Percentiles rank a stretch among this genome's conserved stretches.
These are phyloP conservation scores for Neocallimastix lanati DNA, from an alignment of 192 early-diverging fungal genomes.

Conservation along the genomic window DNA sequence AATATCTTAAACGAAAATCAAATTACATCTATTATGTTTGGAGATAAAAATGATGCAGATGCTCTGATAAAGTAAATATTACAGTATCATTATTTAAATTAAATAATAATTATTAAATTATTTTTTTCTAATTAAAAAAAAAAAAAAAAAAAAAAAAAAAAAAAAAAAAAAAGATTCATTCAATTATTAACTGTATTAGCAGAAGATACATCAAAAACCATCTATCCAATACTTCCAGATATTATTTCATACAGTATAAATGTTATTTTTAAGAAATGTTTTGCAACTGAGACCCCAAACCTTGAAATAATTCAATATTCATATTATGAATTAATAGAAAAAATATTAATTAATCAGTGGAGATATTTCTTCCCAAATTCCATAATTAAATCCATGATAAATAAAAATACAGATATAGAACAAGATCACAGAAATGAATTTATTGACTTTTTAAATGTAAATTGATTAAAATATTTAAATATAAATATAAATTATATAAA, in stretches of 20 bases:
- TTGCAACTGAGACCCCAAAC: not conserved
- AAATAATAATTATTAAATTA: no score
- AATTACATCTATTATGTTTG: not conserved
- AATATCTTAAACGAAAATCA: not conserved
- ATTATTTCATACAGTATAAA: not conserved
- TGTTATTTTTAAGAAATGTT: not conserved
- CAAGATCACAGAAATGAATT: not conserved
- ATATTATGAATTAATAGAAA: not conserved
- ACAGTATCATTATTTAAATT: no score
- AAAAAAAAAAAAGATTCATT: not conserved
- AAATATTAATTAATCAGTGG: not conserved
- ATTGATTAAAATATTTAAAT: no score
- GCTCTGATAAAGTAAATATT: not conserved
- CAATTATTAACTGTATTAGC: not conserved
- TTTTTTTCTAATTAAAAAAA: no score
- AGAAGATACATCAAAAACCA: not conserved
- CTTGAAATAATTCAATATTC: not conserved
- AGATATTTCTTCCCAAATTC: not conserved
- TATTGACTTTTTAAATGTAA: not conserved
- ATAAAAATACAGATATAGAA: not conserved
- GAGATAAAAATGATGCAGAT: not conserved
- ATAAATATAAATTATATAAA: no score
- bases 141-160: no score
- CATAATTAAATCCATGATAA: not conserved
- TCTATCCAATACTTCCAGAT: not conserved